Conservation (phyloP, 2,329 filamentous ascomycete genomes). For the Pseudocercospora fijiensis region DNA sequence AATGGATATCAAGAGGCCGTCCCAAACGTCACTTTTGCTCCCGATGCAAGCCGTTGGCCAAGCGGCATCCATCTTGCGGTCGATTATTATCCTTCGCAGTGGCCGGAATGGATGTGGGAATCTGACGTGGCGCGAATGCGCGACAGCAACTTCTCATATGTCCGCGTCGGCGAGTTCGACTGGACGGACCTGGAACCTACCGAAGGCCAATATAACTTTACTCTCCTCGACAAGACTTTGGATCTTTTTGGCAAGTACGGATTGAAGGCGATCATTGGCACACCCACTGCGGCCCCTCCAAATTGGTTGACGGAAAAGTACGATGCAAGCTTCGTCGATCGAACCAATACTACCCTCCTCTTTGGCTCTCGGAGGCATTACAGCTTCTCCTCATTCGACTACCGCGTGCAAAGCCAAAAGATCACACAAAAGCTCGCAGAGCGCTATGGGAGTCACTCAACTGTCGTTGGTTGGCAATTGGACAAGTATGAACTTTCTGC, state of each 20-base stretch:
- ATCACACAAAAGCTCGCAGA: constrained; percentile 29
- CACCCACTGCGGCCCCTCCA: constrained; percentile 28
- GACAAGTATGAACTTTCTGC: constrained; percentile 19
- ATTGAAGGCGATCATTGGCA: constrained; percentile 28
- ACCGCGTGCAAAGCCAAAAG: constrained; percentile 26
- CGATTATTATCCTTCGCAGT: constrained; percentile 32
- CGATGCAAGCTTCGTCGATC: constrained; percentile 27
- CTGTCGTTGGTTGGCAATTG: constrained; percentile 27
- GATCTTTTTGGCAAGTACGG: constrained; percentile 26
- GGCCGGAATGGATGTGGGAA: constrained; percentile 33
- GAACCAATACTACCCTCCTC: constrained; percentile 26
- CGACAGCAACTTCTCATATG: constrained; percentile 27
- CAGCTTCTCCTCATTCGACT: constrained; percentile 31
- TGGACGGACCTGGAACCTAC: constrained; percentile 27
- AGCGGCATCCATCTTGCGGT: constrained; percentile 26
- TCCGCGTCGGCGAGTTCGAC: constrained; percentile 30
- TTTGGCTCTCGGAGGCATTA: constrained; percentile 30
- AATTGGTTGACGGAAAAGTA: constrained; percentile 32
- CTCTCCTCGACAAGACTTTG: constrained; percentile 26
- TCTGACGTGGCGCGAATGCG: constrained; percentile 25
- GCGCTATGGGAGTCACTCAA: constrained; percentile 27
- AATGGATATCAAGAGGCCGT: not conserved
- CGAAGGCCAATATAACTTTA: constrained; percentile 32
- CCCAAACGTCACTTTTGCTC: constrained; percentile 9
- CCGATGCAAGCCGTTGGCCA: constrained; percentile 23